Percentiles rank a stretch among this genome's conserved stretches.
These are phyloP conservation scores for Penicillium sp. DNA, from an alignment of 2,329 filamentous ascomycete genomes.

Conservation along the genomic window DNA sequence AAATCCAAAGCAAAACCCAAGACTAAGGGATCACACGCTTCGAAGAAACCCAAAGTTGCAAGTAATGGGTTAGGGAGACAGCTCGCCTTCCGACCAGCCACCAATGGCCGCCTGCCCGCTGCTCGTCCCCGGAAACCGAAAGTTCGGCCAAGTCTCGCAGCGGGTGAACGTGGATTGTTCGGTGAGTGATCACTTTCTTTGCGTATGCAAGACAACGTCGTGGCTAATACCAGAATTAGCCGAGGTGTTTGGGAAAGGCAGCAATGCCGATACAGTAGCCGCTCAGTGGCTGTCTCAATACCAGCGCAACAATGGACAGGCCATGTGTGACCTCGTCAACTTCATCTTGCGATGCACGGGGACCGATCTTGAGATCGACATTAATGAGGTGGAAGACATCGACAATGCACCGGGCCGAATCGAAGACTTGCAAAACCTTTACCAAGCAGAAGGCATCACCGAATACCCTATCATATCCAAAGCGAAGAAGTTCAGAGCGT, in stretches of 20 bases:
- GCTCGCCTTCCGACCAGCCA: conserved; percentile 56
- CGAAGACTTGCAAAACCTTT: conserved; percentile 81
- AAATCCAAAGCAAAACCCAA: conserved; percentile 42
- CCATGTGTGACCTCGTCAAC: conserved; percentile 60
- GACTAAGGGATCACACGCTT: conserved; percentile 33
- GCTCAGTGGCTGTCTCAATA: conserved; percentile 59
- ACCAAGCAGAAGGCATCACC: conserved; percentile 75
- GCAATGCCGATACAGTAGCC: conserved; percentile 55
- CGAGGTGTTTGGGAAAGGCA: conserved; percentile 58
- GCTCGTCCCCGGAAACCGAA: conserved; percentile 52
- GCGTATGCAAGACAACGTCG: conserved; percentile 22
- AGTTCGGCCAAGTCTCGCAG: conserved; percentile 52
- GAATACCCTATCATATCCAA: conserved; percentile 91
- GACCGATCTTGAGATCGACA: conserved; percentile 73
- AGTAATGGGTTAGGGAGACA: conserved; percentile 46
- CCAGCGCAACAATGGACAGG: conserved; percentile 53
- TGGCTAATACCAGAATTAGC: conserved; percentile 37
- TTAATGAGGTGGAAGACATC: conserved; percentile 82
- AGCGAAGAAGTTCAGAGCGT: conserved; percentile 70
- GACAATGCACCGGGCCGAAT: conserved; percentile 80
- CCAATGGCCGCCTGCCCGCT: conserved; percentile 44
- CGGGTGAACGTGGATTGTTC: conserved; percentile 57
- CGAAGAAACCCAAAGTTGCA: conserved; percentile 58
- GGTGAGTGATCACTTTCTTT: conserved; percentile 40
- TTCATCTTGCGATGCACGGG: conserved; percentile 68